Base-by-base conservation (phyloP, 2,329 filamentous ascomycete species). In the Cercospora sesami region DNA sequence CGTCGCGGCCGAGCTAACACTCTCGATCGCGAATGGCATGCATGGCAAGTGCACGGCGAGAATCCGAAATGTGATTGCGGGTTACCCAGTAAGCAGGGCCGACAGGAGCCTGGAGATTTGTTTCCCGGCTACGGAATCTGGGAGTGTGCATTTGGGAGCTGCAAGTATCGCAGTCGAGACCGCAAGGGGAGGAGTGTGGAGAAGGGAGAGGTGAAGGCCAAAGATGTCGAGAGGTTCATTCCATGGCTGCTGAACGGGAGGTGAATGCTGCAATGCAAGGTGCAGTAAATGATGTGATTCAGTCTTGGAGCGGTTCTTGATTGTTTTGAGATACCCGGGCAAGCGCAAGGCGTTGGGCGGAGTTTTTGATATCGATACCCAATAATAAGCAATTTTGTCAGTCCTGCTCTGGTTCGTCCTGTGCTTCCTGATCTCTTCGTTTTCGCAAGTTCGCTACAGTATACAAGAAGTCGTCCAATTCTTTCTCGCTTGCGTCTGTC, bases 361-460 rank as follows among this genome's bases (percentile, higher is more conserved):
- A 39, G 59, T 48, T 42, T 10, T 42, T 48, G 53, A 23, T 48
- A n/a, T 61, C 10, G 31, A 61, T 61, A 45, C 48, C 16, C 16
- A 26, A 23, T 62, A 45, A 23, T 45, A 48, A 14, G 33, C 36
- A 48, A 12, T 30, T 28, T 18, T 8, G 42, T 53, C 31, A 64
- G 10, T 64, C 61, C 31, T 64, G 42, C 30, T 64, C 61, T 14
- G 61, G 42, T 18, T 53, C 59, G 7, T 63, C 66, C 10, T 63
- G 63, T 36, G 18, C 48, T 55, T 66, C 68, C 16, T 63, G 30
- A 16, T 67, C 63, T 42, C 78, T 79, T 63, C 83, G 79, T 75
- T 86, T 86, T 65, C 84, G 79, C 59, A 86, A 77, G 65, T 83
- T 83, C 68, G 81, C 81, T 53, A 84, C 76, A 30, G 78, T 79